Conservation (phyloP, 345 rosid species). For the Nasturtium officinale region DNA sequence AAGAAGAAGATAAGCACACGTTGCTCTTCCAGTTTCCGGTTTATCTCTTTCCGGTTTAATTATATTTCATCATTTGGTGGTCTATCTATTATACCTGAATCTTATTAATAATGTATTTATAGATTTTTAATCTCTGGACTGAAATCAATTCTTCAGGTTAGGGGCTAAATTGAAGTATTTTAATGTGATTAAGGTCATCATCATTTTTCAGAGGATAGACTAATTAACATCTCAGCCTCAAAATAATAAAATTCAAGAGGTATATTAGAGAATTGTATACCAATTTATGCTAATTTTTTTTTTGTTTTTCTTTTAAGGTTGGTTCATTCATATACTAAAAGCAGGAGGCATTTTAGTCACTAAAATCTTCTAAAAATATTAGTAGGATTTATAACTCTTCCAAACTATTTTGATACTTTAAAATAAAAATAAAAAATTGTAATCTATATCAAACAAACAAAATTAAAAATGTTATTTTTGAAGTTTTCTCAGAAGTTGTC, state of each 20-base stretch:
- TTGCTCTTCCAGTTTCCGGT: constrained; percentile 24
- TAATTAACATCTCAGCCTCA: neutral
- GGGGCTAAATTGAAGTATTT: neutral
- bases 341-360: neutral
- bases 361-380: neutral
- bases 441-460: neutral
- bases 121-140: neutral
- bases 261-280: neutral
- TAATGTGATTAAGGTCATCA: neutral
- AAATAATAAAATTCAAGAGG: neutral
- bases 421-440: no score
- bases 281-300: no score
- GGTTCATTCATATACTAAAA: neutral
- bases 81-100: neutral
- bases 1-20: constrained; percentile 41
- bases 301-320: neutral
- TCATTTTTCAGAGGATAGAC: neutral
- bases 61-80: neutral
- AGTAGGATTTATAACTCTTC: neutral
- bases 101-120: neutral
- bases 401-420: neutral
- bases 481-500: neutral
- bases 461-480: neutral
- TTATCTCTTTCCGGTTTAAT: neutral
- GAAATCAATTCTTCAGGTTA: neutral